Base-by-base conservation (phyloP, 2,329 filamentous ascomycete genomes). In the Alternaria solani region DNA sequence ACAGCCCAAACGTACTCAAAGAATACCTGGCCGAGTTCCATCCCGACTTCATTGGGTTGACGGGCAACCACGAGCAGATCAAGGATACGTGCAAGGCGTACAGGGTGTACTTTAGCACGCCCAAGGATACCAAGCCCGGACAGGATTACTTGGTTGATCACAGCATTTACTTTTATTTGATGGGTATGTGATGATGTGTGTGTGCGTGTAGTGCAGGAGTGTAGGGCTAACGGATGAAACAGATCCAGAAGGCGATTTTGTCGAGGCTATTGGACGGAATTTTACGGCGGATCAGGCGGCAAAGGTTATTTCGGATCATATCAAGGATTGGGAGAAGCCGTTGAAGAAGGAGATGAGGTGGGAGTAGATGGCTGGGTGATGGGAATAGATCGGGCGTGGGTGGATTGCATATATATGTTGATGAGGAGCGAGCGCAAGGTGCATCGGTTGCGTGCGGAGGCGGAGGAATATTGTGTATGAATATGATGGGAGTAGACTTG, bases 101-200 rank as follows among this genome's bases (percentile, higher is more conserved):
- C 80, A 86, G 95, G 20, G 95, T 99, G 55, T 99, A 99, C 82
- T 99, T 99, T 75, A 95, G 91, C 75, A 99, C 95, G 48, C 95
- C 95, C 34, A 85, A 88, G 70, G 87, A 93, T 65, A 92, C 98
- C 57, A 91, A 94, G 84, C 91, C 93, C 1, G 95, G 94, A 1
- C 91, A 97, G 83, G 95, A 99, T 80, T 99, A 99, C 78, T 81
- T 99, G 71, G 95, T 99, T 12, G 95, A 99, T 79, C 95, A 99
- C 82, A 97, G 93, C 79, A 99, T 99, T 70, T 99, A 99, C 84
- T 99, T 99, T 75, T 99, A 99, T 80, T 82, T 99, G 69, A 99
- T 99, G 95, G 87, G 87, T 89, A 77, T 79, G 85, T 81, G 30
- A 5, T 23, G 14, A 16, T 12, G 34, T n/a, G 9, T 23, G 3